A percentile compares a stretch with the other conserved stretches of the same genome.
Evolutionary conservation across 208 protist species (phyloP).

Genomic region (Trypanosoma boissoni): DNA sequence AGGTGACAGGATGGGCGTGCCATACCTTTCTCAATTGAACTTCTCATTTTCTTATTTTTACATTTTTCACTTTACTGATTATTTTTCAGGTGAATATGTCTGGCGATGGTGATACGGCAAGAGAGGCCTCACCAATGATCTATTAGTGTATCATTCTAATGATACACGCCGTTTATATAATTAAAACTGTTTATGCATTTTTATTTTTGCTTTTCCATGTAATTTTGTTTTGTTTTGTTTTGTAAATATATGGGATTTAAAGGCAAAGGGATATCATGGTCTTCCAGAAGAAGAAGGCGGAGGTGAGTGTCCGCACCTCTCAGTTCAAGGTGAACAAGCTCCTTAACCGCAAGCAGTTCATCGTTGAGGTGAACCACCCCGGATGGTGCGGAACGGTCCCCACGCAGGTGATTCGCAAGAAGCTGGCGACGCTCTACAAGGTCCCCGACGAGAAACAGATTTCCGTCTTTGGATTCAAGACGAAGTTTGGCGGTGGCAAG

Average conservation of each 20-base stretch:
- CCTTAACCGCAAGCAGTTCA: constrained; percentile 99
- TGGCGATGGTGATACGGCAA: no score
- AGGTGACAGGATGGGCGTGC: no score
- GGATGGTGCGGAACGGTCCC: constrained; percentile 92
- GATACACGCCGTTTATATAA: no score
- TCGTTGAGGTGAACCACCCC: constrained; percentile 91
- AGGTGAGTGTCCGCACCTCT: constrained; percentile 92
- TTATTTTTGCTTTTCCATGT: constrained; percentile 10
- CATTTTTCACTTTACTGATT: constrained; percentile 5
- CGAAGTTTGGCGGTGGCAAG: constrained; percentile 98
- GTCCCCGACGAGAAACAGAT: constrained; percentile 95
- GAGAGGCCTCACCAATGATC: no score
- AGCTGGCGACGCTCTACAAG: constrained; percentile 97
- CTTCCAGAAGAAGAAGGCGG: constrained; percentile 92
- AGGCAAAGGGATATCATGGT: constrained; percentile 47
- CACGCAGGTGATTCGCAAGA: constrained; percentile 93
- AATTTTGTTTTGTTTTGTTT: constrained; percentile 10
- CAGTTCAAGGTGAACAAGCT: constrained; percentile 99
- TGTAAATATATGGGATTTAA: background rate
- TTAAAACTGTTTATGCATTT: background rate
- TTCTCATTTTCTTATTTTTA: no score
- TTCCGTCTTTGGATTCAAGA: constrained; percentile 98
- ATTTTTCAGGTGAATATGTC: no score
- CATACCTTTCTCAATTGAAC: no score
- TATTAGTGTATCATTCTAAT: no score